Percentiles rank a stretch among this genome's conserved stretches.
Evolutionary conservation across 164 flowering plant species (phyloP).

Genomic region (Litsea cubeba): DNA sequence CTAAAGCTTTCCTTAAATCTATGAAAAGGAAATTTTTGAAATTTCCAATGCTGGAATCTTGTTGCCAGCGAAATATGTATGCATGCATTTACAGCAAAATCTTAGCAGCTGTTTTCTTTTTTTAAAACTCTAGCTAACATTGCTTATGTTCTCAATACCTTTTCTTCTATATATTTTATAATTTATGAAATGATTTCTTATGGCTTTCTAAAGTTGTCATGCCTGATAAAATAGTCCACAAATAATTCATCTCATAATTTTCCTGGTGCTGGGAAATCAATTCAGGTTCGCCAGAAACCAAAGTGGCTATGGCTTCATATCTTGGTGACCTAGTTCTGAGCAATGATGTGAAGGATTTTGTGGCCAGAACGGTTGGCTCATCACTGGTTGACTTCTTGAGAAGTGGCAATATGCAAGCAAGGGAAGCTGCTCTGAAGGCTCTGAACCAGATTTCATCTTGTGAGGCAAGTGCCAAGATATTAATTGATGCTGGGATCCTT

Average conservation of each 20-base stretch:
- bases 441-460: slow-evolving; percentile 80
- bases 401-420: slow-evolving; percentile 52
- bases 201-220: neutral
- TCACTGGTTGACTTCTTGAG: slow-evolving; percentile 67
- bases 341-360: slow-evolving; percentile 75
- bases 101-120: neutral
- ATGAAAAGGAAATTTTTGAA: no score
- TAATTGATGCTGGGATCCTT: slow-evolving; percentile 81
- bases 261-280: neutral
- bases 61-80: no score
- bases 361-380: slow-evolving; percentile 70
- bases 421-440: slow-evolving; percentile 90
- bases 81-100: neutral
- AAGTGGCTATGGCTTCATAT: slow-evolving; percentile 73
- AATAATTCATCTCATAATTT: neutral
- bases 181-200: no score
- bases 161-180: neutral
- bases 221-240: neutral
- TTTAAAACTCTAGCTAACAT: neutral
- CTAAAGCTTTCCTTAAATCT: no score
- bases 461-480: slow-evolving; percentile 67
- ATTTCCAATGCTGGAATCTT: neutral
- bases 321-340: slow-evolving; percentile 80
- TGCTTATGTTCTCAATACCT: neutral
- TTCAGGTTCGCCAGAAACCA: slow-evolving; percentile 81